Evolutionary conservation across 2,329 filamentous ascomycete species (phyloP), one percentile per base, ranked within the genome.

Genomic region (Penicillium capsulatum): DNA sequence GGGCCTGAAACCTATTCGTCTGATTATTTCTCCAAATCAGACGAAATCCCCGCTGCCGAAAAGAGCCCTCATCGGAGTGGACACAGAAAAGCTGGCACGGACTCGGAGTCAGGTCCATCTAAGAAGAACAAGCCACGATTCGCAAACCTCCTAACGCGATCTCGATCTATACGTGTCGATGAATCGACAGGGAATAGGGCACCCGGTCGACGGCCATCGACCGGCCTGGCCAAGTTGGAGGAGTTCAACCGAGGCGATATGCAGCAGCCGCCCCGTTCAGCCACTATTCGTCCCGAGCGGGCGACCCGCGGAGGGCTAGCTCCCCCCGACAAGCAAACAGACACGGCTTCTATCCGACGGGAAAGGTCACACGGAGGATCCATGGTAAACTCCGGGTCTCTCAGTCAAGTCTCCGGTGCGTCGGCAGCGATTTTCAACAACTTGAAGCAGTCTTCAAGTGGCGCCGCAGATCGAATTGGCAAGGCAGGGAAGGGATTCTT

Each of bases 401-500:
- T 73, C 66, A 57, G 68, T 61, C 49, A 77, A 72, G 53, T 68
- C 7, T 67, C 73, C 32, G 80, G 75, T 33, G 72, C 70, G 30
- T 80, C 81, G 11, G 70, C 74, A 36, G 73, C 75, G 2, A 80
- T 92, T 39, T 78, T 92, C 57, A 84, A 77, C 48, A 87, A 84
- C 40, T 68, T 92, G 31, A 85, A 84, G 50, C 83, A 76, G 52
- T 81, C 82, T 4, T 83, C 82, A 13, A 83, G 78, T 35, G 83
- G 82, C 54, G 84, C 86, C 38, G 86, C 86, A 15, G 86, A 87
- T 48, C 74, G 76, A 28, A 62, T 80, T 41, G 74, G 74, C 47
- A 87, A 88, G 56, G 79, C 91, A 46, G 83, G 86, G 50, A 91
- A 89, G 59, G 84, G 84, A 7, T 74, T 94, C 36, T 90, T 94